These are phyloP conservation scores for Arachis monticola DNA, from an alignment of 331 rosid species.

Conservation along the genomic window DNA sequence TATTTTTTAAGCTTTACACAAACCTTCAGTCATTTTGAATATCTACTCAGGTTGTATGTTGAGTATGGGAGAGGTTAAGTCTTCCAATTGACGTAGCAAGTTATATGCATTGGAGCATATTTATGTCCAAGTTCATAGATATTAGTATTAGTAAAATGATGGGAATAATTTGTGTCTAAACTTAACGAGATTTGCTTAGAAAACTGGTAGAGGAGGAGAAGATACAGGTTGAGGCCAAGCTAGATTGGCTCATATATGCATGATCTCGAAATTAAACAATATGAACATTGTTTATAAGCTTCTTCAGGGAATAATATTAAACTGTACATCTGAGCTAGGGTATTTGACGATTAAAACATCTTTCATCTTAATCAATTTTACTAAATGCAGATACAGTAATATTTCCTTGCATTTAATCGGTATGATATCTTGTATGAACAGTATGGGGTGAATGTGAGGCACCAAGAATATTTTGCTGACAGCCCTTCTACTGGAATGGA, in stretches of 20 bases:
- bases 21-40: constrained; percentile 1
- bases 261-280: neutral
- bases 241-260: no score
- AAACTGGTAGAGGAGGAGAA: neutral
- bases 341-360: constrained; percentile 1
- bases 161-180: neutral
- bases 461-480: constrained; percentile 97
- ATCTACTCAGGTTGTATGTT: neutral
- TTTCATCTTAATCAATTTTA: constrained; percentile 16
- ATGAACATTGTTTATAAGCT: neutral
- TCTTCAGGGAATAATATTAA: constrained; percentile 7
- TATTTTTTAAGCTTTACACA: constrained; percentile 19
- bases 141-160: neutral
- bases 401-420: constrained; percentile 10
- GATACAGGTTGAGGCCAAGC: neutral
- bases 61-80: neutral
- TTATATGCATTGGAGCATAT: neutral
- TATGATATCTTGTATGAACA: constrained; percentile 49
- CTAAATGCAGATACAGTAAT: neutral
- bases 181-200: neutral
- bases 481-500: constrained; percentile 91
- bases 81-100: neutral
- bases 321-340: constrained; percentile 6
- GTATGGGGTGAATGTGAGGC: constrained; percentile 88
- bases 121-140: neutral